Percentiles rank a stretch among this genome's conserved stretches.
Evolutionary conservation across 768 basidiomycete genomes (phyloP).

Genomic region (Cystofilobasidium capitatum): DNA sequence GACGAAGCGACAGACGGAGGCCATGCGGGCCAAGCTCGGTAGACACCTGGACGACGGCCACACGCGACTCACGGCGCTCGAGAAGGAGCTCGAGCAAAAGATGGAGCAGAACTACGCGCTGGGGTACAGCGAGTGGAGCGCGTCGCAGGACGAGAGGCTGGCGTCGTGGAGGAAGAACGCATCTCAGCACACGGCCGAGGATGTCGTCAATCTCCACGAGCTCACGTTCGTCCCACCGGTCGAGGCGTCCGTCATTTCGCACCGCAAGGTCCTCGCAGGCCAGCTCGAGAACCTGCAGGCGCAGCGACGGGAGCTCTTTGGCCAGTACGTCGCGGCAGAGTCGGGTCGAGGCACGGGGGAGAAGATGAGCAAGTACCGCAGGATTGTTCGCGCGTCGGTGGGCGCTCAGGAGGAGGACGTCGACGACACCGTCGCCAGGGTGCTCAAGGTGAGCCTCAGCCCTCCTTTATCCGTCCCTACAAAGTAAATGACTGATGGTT

Average conservation of each 20-base stretch:
- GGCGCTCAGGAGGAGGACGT: slow-evolving; percentile 70
- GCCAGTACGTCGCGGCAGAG: slow-evolving; percentile 66
- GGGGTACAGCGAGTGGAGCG: slow-evolving; percentile 90
- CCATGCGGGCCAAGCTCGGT: slow-evolving; percentile 55
- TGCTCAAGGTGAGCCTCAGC: slow-evolving; percentile 51
- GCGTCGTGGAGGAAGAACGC: slow-evolving; percentile 34
- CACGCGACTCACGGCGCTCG: slow-evolving; percentile 52
- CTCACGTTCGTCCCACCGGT: slow-evolving; percentile 43
- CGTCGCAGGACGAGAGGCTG: slow-evolving; percentile 73
- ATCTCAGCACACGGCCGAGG: slow-evolving; percentile 20
- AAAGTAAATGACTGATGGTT: neutral
- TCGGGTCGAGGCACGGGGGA: slow-evolving; percentile 84
- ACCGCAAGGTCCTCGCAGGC: slow-evolving; percentile 48
- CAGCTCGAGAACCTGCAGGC: slow-evolving; percentile 59
- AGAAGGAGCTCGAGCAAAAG: slow-evolving; percentile 58
- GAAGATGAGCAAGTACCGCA: slow-evolving; percentile 77
- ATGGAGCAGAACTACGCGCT: slow-evolving; percentile 72
- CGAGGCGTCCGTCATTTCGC: slow-evolving; percentile 36
- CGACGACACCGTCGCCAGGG: slow-evolving; percentile 70
- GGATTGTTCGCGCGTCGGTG: slow-evolving; percentile 80
- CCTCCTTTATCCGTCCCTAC: too few species aligned
- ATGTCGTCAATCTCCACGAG: slow-evolving; percentile 29
- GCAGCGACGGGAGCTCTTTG: slow-evolving; percentile 62
- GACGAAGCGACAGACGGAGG: slow-evolving; percentile 61
- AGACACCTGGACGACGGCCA: slow-evolving; percentile 57